Evolutionary conservation across 192 early-diverging fungal species (phyloP).

Genomic region (Backusella mclennaniae): DNA sequence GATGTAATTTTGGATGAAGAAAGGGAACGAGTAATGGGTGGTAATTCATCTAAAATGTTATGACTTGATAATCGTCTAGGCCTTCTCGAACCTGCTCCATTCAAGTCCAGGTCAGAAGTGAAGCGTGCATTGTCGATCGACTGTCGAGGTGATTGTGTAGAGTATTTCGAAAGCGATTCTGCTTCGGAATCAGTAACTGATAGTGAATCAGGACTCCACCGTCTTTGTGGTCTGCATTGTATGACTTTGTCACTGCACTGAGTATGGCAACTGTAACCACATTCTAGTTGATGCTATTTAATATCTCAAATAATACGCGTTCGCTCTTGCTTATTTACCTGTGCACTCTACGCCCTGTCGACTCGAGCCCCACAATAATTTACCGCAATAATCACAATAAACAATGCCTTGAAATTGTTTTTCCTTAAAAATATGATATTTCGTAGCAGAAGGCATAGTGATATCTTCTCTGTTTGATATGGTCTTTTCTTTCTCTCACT

Average conservation of each 20-base stretch:
- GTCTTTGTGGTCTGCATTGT: slow-evolving; percentile 26
- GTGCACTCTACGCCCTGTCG: slow-evolving; percentile 31
- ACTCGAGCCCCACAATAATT: slow-evolving; percentile 30
- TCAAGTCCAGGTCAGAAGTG: background rate
- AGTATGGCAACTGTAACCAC: slow-evolving; percentile 29
- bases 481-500: background rate
- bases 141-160: slow-evolving; percentile 17
- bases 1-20: background rate
- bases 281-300: slow-evolving; percentile 11
- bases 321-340: slow-evolving; percentile 10
- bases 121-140: slow-evolving; percentile 8
- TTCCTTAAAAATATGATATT: slow-evolving; percentile 20
- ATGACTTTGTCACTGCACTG: slow-evolving; percentile 25
- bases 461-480: background rate
- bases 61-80: background rate
- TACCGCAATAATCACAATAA: slow-evolving; percentile 32
- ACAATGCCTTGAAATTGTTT: slow-evolving; percentile 24
- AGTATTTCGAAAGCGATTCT: slow-evolving; percentile 22
- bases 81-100: background rate
- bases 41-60: background rate
- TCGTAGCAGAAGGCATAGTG: slow-evolving; percentile 15
- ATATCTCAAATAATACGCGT: background rate
- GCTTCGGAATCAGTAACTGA: slow-evolving; percentile 35
- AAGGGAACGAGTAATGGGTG: background rate
- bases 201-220: slow-evolving; percentile 20